phyloP scores from a whole-genome alignment of 441 rosid species.

The Erodium chrysanthum region DNA sequence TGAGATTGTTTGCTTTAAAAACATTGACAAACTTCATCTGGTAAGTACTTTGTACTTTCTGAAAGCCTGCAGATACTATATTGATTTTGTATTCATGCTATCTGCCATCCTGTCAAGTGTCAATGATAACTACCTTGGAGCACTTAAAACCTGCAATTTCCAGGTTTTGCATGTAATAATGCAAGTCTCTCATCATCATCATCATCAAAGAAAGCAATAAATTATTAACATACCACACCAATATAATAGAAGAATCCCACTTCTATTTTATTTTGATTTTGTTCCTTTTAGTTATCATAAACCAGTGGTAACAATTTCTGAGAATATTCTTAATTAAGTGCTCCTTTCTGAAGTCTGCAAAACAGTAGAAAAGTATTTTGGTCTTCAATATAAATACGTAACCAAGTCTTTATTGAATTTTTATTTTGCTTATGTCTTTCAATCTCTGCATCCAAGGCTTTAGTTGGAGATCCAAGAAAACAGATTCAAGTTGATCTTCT shows the following conservation, averaged over 20 bases:
- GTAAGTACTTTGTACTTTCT: constrained; percentile 29
- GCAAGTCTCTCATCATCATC: too few relatives aligned
- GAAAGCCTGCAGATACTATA: background rate
- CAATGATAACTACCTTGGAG: background rate
- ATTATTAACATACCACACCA: too few relatives aligned
- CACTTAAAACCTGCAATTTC: background rate
- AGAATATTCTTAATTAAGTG: too few relatives aligned
- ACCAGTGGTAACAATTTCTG: too few relatives aligned
- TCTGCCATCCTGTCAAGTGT: background rate
- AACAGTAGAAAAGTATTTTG: too few relatives aligned
- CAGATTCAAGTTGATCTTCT: constrained; percentile 80
- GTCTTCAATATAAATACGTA: too few relatives aligned
- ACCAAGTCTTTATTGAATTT: background rate
- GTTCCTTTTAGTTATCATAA: too few relatives aligned
- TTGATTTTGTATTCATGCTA: background rate
- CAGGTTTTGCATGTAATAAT: too few relatives aligned
- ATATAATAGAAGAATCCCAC: too few relatives aligned
- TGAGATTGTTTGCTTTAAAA: constrained; percentile 69
- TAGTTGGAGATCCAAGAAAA: constrained; percentile 84
- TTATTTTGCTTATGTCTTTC: background rate
- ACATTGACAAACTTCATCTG: constrained; percentile 55
- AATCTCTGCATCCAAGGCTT: constrained; percentile 38
- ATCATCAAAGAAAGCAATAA: too few relatives aligned
- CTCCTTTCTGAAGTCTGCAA: too few relatives aligned
- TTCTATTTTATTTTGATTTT: too few relatives aligned